These are phyloP conservation scores for Aspergillus brunneoviolaceus DNA, from an alignment of 2,329 filamentous ascomycete genomes.

Conservation along the genomic window DNA sequence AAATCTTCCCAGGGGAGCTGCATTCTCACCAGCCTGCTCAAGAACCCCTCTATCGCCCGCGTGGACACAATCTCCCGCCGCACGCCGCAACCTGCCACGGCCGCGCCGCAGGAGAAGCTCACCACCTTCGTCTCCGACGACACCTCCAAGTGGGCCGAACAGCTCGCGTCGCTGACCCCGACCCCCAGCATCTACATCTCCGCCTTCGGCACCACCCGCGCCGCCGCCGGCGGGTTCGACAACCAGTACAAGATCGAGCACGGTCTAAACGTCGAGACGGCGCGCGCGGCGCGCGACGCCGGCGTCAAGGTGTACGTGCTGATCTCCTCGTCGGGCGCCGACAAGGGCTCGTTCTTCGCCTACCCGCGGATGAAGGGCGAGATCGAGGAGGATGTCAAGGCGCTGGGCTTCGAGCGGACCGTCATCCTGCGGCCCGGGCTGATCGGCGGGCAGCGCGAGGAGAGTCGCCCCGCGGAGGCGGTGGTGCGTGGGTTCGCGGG, in stretches of 20 bases:
- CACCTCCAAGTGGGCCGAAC: slow-evolving; percentile 64
- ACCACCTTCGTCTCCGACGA: slow-evolving; percentile 67
- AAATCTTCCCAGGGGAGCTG: slow-evolving; percentile 61
- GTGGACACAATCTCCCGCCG: slow-evolving; percentile 50
- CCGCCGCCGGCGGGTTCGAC: slow-evolving; percentile 69
- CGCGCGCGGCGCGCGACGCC: slow-evolving; percentile 68
- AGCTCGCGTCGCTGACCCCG: slow-evolving; percentile 57
- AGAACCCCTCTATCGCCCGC: slow-evolving; percentile 37
- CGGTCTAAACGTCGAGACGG: slow-evolving; percentile 79
- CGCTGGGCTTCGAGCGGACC: slow-evolving; percentile 71
- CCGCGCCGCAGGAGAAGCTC: slow-evolving; percentile 60
- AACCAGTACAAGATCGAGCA: slow-evolving; percentile 86
- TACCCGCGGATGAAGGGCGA: slow-evolving; percentile 79
- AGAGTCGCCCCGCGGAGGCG: slow-evolving; percentile 59
- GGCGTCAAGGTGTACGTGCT: slow-evolving; percentile 76
- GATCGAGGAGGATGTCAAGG: slow-evolving; percentile 74
- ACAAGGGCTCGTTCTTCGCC: slow-evolving; percentile 52
- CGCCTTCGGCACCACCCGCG: slow-evolving; percentile 76
- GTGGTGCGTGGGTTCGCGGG: slow-evolving; percentile 57
- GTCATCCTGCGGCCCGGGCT: slow-evolving; percentile 73
- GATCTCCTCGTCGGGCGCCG: slow-evolving; percentile 61
- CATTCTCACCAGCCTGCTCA: slow-evolving; percentile 62
- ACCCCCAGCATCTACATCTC: slow-evolving; percentile 69
- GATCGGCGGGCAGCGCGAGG: slow-evolving; percentile 69
- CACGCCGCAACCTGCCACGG: slow-evolving; percentile 39